Evolutionary conservation across 2,329 filamentous ascomycete species (phyloP).

Genomic region (Pseudopyricularia cyperi): DNA sequence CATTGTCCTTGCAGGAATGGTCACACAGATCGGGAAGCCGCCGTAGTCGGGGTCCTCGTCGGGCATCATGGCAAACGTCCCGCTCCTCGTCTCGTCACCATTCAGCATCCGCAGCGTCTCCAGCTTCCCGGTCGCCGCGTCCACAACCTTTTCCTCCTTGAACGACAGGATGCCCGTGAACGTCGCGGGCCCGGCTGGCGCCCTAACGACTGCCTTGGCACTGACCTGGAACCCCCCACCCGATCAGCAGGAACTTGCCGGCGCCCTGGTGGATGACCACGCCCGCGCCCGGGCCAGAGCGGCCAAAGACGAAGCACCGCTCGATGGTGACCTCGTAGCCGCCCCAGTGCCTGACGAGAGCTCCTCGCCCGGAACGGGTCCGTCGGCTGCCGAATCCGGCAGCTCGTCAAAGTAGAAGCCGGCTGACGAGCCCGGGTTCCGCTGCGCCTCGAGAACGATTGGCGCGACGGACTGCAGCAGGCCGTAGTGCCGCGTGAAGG

Average conservation of each 20-base stretch:
- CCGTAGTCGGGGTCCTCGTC: conserved; percentile 42
- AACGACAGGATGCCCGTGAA: conserved; percentile 24
- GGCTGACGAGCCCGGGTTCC: conserved; percentile 15
- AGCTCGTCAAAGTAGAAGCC: conserved; percentile 18
- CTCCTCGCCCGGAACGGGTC: conserved; percentile 1
- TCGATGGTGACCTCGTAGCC: conserved; percentile 20
- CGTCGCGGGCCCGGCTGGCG: conserved; percentile 11
- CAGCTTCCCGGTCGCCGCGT: conserved; percentile 8
- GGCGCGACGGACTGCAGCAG: conserved; percentile 10
- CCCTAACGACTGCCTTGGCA: conserved; percentile 6
- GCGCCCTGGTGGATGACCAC: conserved; percentile 23
- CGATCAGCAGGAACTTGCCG: conserved; percentile 21
- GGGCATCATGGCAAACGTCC: conserved; percentile 38
- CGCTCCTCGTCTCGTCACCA: conserved; percentile 28
- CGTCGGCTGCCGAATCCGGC: neutral
- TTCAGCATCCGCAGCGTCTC: conserved; percentile 20
- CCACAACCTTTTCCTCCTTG: conserved; percentile 17
- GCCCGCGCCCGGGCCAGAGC: conserved; percentile 21
- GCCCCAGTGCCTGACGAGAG: conserved; percentile 11
- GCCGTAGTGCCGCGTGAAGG: conserved; percentile 22
- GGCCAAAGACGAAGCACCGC: conserved; percentile 25
- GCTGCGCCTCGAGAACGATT: conserved; percentile 20
- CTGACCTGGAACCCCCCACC: conserved; percentile 17
- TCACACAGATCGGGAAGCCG: conserved; percentile 40
- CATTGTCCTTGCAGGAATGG: conserved; percentile 35